phyloP scores from a whole-genome alignment of 169 alveolate genomes.

The Haemoproteus tartakovskyi region DNA sequence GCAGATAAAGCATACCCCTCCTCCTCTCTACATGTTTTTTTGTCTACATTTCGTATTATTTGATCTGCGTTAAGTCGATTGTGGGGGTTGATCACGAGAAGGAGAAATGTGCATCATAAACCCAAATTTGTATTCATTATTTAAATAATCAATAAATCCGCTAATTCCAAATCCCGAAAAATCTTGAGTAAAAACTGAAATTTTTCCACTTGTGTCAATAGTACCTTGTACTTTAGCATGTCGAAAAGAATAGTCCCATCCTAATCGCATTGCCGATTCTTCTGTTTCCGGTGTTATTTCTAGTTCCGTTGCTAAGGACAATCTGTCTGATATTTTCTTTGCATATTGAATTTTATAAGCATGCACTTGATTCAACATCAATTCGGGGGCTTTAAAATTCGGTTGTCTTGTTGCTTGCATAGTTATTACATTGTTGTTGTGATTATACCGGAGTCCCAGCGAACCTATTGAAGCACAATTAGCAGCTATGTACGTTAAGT shows the following conservation, averaged over 20 bases:
- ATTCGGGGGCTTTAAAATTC: slow-evolving; percentile 81
- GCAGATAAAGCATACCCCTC: too few species aligned
- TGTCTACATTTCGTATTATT: too few species aligned
- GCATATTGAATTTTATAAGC: slow-evolving; percentile 77
- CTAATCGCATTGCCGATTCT: slow-evolving; percentile 82
- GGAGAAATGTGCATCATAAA: slow-evolving; percentile 91
- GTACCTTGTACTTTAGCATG: slow-evolving; percentile 91
- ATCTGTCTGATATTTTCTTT: slow-evolving; percentile 82
- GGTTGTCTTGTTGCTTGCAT: slow-evolving; percentile 83
- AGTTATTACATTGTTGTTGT: slow-evolving; percentile 75
- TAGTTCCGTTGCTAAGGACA: slow-evolving; percentile 87
- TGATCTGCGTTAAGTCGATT: too few species aligned
- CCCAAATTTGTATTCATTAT: slow-evolving; percentile 86
- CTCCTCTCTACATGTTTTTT: too few species aligned
- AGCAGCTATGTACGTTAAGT: slow-evolving; percentile 85
- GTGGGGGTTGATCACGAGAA: slow-evolving; percentile 68
- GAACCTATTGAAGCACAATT: slow-evolving; percentile 87
- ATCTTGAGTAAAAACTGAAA: slow-evolving; percentile 88
- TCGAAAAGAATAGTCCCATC: slow-evolving; percentile 89
- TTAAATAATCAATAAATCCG: slow-evolving; percentile 86
- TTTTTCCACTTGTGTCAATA: slow-evolving; percentile 86
- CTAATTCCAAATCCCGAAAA: slow-evolving; percentile 86
- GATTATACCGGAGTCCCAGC: slow-evolving; percentile 83
- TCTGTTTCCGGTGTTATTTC: slow-evolving; percentile 80
- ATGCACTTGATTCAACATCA: slow-evolving; percentile 75